A percentile compares a stretch with the other conserved stretches of the same genome.
Conservation (phyloP, 352 stramenopile genomes). For the Globisporangium nodosum region DNA sequence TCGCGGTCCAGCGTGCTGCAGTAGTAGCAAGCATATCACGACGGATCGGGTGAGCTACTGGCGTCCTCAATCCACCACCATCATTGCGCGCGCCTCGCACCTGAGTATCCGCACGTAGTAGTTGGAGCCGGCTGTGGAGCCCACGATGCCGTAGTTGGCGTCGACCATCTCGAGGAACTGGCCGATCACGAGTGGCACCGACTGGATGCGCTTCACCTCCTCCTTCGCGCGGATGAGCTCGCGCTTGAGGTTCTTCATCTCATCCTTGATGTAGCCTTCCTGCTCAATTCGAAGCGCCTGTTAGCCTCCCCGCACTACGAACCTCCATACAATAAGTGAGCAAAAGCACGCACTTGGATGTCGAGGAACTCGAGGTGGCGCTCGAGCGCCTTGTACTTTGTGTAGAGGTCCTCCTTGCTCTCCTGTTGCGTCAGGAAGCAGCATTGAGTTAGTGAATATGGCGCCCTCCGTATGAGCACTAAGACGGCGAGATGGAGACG, state of each 20-base stretch:
- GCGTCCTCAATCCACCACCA: too few relatives aligned
- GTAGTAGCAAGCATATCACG: background rate
- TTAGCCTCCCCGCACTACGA: too few relatives aligned
- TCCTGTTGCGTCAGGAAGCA: slow-evolving; percentile 17
- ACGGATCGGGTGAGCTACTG: background rate
- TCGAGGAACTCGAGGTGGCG: slow-evolving; percentile 80
- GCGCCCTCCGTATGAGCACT: background rate
- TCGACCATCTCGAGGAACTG: slow-evolving; percentile 99
- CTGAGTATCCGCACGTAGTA: slow-evolving; percentile 98
- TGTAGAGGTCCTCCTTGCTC: slow-evolving; percentile 68
- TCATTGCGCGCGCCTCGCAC: background rate
- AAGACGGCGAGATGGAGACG: background rate
- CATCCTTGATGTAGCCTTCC: slow-evolving; percentile 99
- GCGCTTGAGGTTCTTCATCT: slow-evolving; percentile 99
- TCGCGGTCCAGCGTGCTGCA: slow-evolving; percentile 96
- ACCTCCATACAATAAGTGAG: background rate
- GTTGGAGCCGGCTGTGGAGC: slow-evolving; percentile 96
- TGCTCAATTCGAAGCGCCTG: slow-evolving; percentile 16
- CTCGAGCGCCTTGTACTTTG: slow-evolving; percentile 74
- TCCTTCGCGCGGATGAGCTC: slow-evolving; percentile 99
- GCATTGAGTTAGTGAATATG: background rate
- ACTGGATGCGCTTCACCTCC: slow-evolving; percentile 99
- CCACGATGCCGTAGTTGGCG: slow-evolving; percentile 99
- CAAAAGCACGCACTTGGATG: slow-evolving; percentile 46
- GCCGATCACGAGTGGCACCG: slow-evolving; percentile 99